Evolutionary conservation across 2,329 filamentous ascomycete genomes (phyloP).

Genomic region (Fusarium compactum): DNA sequence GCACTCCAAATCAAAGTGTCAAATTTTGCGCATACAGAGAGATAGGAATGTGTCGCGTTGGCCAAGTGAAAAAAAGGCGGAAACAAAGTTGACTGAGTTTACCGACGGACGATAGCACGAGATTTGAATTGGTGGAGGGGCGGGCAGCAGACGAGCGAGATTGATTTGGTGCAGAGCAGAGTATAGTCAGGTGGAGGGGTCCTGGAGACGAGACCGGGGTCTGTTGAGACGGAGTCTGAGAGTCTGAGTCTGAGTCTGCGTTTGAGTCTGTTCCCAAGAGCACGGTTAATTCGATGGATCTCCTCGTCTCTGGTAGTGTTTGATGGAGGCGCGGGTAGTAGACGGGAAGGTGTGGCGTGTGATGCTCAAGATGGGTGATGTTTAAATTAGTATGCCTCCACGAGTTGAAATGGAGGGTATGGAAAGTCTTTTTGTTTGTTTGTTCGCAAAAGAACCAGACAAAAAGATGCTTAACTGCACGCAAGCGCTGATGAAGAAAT

Average conservation of each 20-base stretch:
- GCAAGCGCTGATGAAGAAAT: conserved; percentile 18
- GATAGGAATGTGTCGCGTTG: conserved; percentile 43
- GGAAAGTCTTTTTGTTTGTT: conserved; percentile 6
- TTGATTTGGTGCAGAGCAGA: conserved; percentile 32
- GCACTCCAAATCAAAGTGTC: conserved; percentile 16
- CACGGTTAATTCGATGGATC: conserved; percentile 36
- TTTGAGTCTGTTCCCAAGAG: conserved; percentile 29
- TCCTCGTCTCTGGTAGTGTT: conserved; percentile 15
- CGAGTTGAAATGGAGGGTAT: conserved; percentile 26
- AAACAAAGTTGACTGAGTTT: conserved; percentile 34
- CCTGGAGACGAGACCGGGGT: conserved; percentile 37
- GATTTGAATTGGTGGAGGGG: conserved; percentile 41
- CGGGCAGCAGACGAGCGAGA: conserved; percentile 25
- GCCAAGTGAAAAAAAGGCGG: conserved; percentile 37
- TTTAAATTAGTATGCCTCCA: conserved; percentile 42
- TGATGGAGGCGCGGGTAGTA: conserved; percentile 47
- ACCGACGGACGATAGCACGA: conserved; percentile 34
- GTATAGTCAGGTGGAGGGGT: conserved; percentile 46
- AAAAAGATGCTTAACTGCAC: conserved; percentile 1
- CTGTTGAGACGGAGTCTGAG: conserved; percentile 24
- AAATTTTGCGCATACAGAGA: conserved; percentile 18
- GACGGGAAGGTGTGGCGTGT: conserved; percentile 44
- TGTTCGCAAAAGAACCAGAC: conserved; percentile 3
- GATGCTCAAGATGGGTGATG: conserved; percentile 22
- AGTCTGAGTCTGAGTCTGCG: conserved; percentile 3